Conservation (phyloP, 1,139 yeast genomes). For the Taiozyma onychis region DNA sequence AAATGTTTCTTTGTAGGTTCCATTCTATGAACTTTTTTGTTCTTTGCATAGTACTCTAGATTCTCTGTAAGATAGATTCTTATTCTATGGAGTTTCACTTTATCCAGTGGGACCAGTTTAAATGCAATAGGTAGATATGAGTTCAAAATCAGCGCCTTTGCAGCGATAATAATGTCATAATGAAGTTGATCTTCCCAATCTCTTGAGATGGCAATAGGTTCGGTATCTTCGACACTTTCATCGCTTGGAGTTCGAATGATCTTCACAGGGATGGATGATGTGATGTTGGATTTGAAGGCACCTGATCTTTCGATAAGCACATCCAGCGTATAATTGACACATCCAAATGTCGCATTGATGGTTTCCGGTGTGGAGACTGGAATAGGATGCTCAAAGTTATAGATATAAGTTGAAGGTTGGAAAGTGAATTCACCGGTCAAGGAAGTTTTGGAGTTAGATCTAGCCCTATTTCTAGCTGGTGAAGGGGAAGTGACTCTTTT, state of each 20-base stretch:
- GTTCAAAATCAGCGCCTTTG: constrained; percentile 81
- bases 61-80: constrained; percentile 84
- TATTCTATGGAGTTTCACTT: constrained; percentile 80
- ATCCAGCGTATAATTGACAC: constrained; percentile 62
- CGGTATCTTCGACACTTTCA: constrained; percentile 78
- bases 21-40: constrained; percentile 82
- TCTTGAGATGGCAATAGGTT: constrained; percentile 84
- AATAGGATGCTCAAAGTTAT: constrained; percentile 85
- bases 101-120: constrained; percentile 78
- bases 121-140: constrained; percentile 81
- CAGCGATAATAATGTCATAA: constrained; percentile 85
- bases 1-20: constrained; percentile 83
- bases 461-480: constrained; percentile 16
- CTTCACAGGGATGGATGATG: constrained; percentile 57
- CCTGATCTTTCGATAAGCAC: constrained; percentile 73
- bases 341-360: constrained; percentile 73
- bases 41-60: constrained; percentile 80
- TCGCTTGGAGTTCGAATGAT: constrained; percentile 76
- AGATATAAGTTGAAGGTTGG: constrained; percentile 83
- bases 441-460: constrained; percentile 10
- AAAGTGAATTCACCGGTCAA: constrained; percentile 34
- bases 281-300: constrained; percentile 72
- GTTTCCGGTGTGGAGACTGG: constrained; percentile 83
- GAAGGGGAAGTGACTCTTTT: constrained; percentile 23
- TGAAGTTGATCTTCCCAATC: constrained; percentile 93